Evolutionary conservation across 176 grass and related monocot species (phyloP).

Genomic region (Triticum turgidum): DNA sequence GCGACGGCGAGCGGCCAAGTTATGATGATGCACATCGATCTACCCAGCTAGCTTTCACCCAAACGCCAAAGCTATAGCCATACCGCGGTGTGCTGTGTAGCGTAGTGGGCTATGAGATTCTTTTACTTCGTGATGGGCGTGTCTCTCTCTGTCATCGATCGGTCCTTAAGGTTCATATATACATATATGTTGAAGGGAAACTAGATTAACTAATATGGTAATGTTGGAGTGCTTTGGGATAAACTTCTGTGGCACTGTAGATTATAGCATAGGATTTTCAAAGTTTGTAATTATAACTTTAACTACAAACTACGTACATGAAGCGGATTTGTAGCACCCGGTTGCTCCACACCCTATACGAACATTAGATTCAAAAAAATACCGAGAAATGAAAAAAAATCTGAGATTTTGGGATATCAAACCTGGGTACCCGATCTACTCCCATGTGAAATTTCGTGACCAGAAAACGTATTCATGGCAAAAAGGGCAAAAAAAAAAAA

Average conservation of each 20-base stretch:
- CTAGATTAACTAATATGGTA: not conserved
- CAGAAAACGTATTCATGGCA: too few relatives aligned
- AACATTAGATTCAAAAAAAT: too few relatives aligned
- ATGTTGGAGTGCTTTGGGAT: not conserved
- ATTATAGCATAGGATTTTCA: not conserved
- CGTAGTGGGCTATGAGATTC: not conserved
- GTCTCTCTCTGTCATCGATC: not conserved
- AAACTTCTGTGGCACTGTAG: not conserved
- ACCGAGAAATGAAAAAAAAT: too few relatives aligned
- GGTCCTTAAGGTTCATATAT: not conserved
- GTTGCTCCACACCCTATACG: too few relatives aligned
- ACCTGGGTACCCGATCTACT: too few relatives aligned
- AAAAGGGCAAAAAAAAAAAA: too few relatives aligned
- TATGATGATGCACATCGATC: conserved; percentile 6
- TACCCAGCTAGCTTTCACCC: not conserved
- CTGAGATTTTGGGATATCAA: too few relatives aligned
- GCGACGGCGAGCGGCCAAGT: conserved; percentile 31
- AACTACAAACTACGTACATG: too few relatives aligned
- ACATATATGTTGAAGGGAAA: not conserved
- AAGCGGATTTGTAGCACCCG: too few relatives aligned
- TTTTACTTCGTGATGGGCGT: conserved; percentile 6
- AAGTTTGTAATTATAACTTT: not conserved
- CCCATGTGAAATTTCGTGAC: too few relatives aligned
- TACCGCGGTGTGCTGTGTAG: not conserved
- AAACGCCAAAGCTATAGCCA: not conserved